These are phyloP conservation scores for Achaetomiella virescens DNA, from an alignment of 495 filamentous ascomycete genomes.

Conservation along the genomic window DNA sequence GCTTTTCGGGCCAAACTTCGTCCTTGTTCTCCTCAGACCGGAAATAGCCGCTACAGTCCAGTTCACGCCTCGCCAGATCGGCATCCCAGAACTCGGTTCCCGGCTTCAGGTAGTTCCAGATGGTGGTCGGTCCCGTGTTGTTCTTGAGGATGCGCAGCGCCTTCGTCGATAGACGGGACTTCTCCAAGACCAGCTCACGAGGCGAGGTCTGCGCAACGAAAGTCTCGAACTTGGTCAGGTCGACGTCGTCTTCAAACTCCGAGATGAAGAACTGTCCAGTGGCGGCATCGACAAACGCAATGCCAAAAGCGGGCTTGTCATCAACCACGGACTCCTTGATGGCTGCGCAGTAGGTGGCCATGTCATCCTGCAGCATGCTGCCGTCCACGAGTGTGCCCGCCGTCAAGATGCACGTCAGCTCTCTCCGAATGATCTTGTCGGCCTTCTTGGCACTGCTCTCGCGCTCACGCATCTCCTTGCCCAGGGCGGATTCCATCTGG, in stretches of 20 bases:
- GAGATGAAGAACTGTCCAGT: constrained; percentile 92
- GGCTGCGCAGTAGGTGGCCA: constrained; percentile 92
- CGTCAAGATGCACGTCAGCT: constrained; percentile 86
- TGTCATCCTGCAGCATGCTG: constrained; percentile 95
- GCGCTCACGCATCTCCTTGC: constrained; percentile 96
- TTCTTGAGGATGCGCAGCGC: constrained; percentile 93
- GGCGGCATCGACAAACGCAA: constrained; percentile 92
- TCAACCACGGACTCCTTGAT: constrained; percentile 84
- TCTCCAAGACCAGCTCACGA: constrained; percentile 85
- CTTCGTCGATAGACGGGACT: constrained; percentile 74
- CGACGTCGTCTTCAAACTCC: constrained; percentile 85
- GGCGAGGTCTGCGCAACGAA: constrained; percentile 91
- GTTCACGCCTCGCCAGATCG: constrained; percentile 71
- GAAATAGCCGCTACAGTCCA: constrained; percentile 80
- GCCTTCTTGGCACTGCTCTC: constrained; percentile 56
- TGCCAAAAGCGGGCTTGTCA: constrained; percentile 76
- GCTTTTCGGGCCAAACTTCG: constrained; percentile 68
- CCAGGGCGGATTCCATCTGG: constrained; percentile 89
- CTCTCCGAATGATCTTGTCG: constrained; percentile 88
- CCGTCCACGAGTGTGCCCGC: constrained; percentile 90
- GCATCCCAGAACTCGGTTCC: constrained; percentile 89
- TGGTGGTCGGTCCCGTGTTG: constrained; percentile 84
- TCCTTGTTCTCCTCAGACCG: constrained; percentile 55
- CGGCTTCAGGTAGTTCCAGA: constrained; percentile 91
- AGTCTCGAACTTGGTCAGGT: constrained; percentile 97